Conservation (phyloP, 306 rosid genomes). For the Mimosa pudica region DNA sequence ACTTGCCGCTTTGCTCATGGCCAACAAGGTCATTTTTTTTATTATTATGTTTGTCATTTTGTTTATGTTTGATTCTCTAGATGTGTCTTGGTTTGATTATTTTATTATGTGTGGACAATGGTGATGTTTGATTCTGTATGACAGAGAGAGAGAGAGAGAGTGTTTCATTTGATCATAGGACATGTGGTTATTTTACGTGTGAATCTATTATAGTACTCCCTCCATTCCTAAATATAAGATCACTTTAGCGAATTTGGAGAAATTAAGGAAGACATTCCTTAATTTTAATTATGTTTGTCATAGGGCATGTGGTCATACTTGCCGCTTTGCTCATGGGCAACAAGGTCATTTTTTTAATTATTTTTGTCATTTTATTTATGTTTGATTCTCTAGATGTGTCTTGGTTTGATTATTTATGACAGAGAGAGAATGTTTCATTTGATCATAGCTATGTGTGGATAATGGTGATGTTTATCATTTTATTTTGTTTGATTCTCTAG, state of each 20-base stretch:
- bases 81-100: neutral
- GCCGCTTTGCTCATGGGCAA: conserved; percentile 40
- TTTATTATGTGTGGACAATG: neutral
- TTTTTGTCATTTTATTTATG: neutral
- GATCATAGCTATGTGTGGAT: no score
- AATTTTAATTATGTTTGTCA: no score
- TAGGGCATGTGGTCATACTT: neutral
- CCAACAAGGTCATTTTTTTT: conserved; percentile 27
- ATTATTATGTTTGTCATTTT: neutral
- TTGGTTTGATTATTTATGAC: neutral
- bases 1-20: conserved; percentile 38
- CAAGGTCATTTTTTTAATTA: conserved; percentile 22
- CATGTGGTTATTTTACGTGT: no score
- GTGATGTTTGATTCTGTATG: neutral
- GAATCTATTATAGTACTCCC: no score
- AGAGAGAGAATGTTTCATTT: no score
- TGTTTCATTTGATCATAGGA: no score
- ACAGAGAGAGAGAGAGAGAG: no score
- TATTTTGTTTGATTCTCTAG: neutral
- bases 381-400: neutral
- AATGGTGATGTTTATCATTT: neutral
- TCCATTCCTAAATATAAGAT: no score
- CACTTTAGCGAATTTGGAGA: no score
- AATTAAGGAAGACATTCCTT: no score
- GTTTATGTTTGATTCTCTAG: neutral